phyloP scores from a whole-genome alignment of 148 eudicot species.

The Fagopyrum esculentum region DNA sequence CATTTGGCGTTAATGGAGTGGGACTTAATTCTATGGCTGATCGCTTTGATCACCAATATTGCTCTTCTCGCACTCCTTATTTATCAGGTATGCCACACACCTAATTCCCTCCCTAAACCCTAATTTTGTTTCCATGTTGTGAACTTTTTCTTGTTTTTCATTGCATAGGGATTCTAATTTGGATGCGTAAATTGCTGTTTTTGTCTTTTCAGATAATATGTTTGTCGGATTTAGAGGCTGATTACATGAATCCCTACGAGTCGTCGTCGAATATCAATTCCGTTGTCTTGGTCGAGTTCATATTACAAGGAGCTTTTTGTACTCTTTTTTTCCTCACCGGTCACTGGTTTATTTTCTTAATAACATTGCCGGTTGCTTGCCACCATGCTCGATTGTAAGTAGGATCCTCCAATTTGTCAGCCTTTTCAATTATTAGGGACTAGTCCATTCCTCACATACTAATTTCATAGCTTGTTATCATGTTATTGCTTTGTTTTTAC shows the following conservation, averaged over 20 bases:
- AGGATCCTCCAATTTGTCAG: not conserved
- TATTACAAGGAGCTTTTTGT: constrained; percentile 59
- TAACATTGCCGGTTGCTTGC: constrained; percentile 53
- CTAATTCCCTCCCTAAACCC: constrained; percentile 1
- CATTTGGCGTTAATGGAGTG: constrained; percentile 11
- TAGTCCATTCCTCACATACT: not conserved
- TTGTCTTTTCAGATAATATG: constrained; percentile 48
- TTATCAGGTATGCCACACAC: constrained; percentile 26
- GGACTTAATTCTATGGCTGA: constrained; percentile 40
- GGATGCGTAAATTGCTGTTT: not conserved
- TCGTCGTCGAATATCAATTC: constrained; percentile 67
- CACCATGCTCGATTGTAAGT: constrained; percentile 67
- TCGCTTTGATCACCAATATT: constrained; percentile 28
- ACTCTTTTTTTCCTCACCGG: constrained; percentile 61
- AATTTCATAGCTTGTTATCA: not conserved
- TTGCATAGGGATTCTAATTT: not conserved
- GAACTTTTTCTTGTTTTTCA: not conserved
- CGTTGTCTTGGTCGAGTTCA: constrained; percentile 60
- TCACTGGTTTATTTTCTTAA: constrained; percentile 74
- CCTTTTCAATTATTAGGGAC: not conserved
- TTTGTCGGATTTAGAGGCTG: constrained; percentile 91
- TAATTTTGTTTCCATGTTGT: not conserved
- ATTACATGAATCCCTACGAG: constrained; percentile 82
- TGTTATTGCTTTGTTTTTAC: not conserved
- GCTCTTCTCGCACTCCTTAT: constrained; percentile 29